Conservation (phyloP, 257 asterid genomes). For the Penstemon newberryi region DNA sequence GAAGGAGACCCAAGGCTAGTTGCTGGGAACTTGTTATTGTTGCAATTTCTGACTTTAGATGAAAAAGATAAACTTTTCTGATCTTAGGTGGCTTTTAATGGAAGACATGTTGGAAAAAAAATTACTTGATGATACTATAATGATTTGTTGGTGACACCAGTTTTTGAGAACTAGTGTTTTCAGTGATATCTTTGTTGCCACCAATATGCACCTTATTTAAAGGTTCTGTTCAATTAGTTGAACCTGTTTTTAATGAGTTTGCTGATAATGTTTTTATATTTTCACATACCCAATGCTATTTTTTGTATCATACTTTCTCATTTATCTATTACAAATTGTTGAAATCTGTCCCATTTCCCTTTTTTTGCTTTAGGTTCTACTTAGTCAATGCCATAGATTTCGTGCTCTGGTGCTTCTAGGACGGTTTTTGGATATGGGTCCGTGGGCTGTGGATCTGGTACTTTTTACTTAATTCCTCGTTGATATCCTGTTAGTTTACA, state of each 20-base stretch:
- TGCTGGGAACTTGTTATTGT: not conserved
- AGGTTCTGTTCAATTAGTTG: not conserved
- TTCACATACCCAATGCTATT: not conserved
- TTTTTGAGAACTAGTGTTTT: conserved; percentile 12
- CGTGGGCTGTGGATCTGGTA: conserved; percentile 98
- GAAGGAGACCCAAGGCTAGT: not conserved
- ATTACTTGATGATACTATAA: no score
- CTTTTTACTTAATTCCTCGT: conserved; percentile 23
- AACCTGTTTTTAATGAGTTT: not conserved
- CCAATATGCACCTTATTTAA: not conserved
- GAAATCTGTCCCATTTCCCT: conserved; percentile 13
- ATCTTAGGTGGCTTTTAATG: no score
- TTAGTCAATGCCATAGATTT: conserved; percentile 91
- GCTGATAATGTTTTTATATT: not conserved
- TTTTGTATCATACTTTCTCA: not conserved
- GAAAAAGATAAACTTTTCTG: no score
- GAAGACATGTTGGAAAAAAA: no score
- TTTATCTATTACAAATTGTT: not conserved
- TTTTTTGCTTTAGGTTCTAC: conserved; percentile 63
- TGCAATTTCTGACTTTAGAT: no score
- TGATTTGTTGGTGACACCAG: no score
- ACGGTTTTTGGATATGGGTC: conserved; percentile 96
- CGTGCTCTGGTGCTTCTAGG: conserved; percentile 97
- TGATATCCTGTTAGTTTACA: conserved; percentile 20
- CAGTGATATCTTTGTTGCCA: not conserved